Percentiles rank a stretch among this genome's conserved stretches.
phyloP scores from a whole-genome alignment of 306 rosid species.

The apple (Malus domestica) region ASM211411v1 NC_041804.1:12459001-12459500 shows the following conservation, averaged over 20 bases:
- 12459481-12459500: conserved; percentile 80
- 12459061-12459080: conserved; percentile 43
- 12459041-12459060: too few species aligned
- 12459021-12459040: not conserved
- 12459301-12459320: not conserved
- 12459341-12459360: not conserved
- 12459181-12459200: conserved; percentile 60
- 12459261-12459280: conserved; percentile 4
- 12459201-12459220: not conserved
- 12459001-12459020: not conserved
- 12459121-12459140: conserved; percentile 89
- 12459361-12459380: not conserved
- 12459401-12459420: not conserved
- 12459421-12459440: not conserved
- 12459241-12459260: not conserved
- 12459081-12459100: conserved; percentile 79
- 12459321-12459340: not conserved
- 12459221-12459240: not conserved
- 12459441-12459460: not conserved
- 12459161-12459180: conserved; percentile 94
- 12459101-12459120: conserved; percentile 87
- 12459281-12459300: not conserved
- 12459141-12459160: conserved; percentile 67
- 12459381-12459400: not conserved
- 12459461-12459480: conserved; percentile 65